Percentiles rank a stretch among this genome's conserved stretches.
These are phyloP conservation scores for Krasilnikovozyma curviuscula DNA, from an alignment of 768 basidiomycete species.

Conservation along the genomic window DNA sequence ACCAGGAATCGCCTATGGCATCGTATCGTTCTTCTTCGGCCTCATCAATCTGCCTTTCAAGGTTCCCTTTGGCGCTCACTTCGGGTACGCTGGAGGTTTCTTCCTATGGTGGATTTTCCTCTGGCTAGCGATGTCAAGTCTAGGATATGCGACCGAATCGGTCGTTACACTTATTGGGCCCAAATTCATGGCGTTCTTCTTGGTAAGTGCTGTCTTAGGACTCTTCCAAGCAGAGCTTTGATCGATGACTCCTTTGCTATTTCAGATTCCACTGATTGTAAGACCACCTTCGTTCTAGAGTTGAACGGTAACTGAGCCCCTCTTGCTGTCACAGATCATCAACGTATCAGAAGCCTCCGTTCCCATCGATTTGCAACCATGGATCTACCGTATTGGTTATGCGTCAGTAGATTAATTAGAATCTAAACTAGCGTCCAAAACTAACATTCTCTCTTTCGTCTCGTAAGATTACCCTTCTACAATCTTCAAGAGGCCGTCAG, in stretches of 20 bases:
- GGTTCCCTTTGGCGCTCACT: constrained; percentile 12
- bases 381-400: too few species aligned
- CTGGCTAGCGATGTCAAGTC: constrained; percentile 20
- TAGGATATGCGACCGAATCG: constrained; percentile 27
- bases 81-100: constrained; percentile 21
- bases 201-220: too few species aligned
- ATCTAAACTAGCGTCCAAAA: too few species aligned
- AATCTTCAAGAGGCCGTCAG: constrained; percentile 45
- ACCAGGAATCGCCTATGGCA: constrained; percentile 25
- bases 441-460: too few species aligned
- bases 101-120: constrained; percentile 28
- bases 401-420: too few species aligned
- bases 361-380: constrained; percentile 35
- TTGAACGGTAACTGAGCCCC: too few species aligned
- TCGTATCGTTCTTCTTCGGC: constrained; percentile 30
- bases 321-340: too few species aligned
- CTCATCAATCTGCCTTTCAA: constrained; percentile 26
- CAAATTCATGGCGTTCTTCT: constrained; percentile 26
- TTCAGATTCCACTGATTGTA: too few species aligned
- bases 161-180: constrained; percentile 26
- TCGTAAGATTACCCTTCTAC: constrained; percentile 53
- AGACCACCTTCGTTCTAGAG: too few species aligned
- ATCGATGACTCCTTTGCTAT: too few species aligned
- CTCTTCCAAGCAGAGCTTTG: too few species aligned
- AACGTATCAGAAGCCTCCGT: constrained; percentile 25